Evolutionary conservation across 305 asterid species (phyloP).

Genomic region (Striga hermonthica): DNA sequence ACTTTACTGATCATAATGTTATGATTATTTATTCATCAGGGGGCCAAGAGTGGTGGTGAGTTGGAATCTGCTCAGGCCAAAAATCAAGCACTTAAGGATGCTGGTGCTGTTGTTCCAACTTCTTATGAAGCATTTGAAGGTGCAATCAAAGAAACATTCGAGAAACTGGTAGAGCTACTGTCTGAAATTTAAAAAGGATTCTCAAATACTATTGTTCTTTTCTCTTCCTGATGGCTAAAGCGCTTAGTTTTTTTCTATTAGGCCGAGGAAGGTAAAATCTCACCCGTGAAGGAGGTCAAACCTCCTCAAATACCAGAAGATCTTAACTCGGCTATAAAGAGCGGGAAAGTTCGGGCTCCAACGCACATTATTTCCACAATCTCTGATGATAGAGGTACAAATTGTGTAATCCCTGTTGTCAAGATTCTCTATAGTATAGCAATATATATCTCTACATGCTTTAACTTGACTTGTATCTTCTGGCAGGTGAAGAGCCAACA

Average conservation of each 20-base stretch:
- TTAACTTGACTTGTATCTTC: slow-evolving; percentile 24
- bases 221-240: slow-evolving; percentile 8
- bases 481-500: slow-evolving; percentile 93
- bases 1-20: slow-evolving; percentile 24
- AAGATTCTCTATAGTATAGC: slow-evolving; percentile 13
- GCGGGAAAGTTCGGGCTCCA: slow-evolving; percentile 98
- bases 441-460: slow-evolving; percentile 17
- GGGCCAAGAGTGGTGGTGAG: slow-evolving; percentile 99
- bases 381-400: slow-evolving; percentile 90
- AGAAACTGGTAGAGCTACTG: slow-evolving; percentile 51
- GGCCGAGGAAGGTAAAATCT: slow-evolving; percentile 67
- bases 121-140: slow-evolving; percentile 89
- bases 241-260: slow-evolving; percentile 33
- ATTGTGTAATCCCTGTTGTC: slow-evolving; percentile 16
- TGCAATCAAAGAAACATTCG: slow-evolving; percentile 71
- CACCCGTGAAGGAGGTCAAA: slow-evolving; percentile 75
- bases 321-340: slow-evolving; percentile 82
- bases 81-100: slow-evolving; percentile 85
- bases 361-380: slow-evolving; percentile 96
- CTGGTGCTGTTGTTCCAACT: slow-evolving; percentile 94
- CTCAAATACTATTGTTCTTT: background rate
- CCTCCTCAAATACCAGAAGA: slow-evolving; percentile 99
- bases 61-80: slow-evolving; percentile 99
- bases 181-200: slow-evolving; percentile 4
- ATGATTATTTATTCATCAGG: slow-evolving; percentile 45